A percentile compares a stretch with the other conserved stretches of the same genome.
These are phyloP conservation scores for Trichoderma sp. DNA, from an alignment of 2,329 filamentous ascomycete genomes.

Conservation along the genomic window DNA sequence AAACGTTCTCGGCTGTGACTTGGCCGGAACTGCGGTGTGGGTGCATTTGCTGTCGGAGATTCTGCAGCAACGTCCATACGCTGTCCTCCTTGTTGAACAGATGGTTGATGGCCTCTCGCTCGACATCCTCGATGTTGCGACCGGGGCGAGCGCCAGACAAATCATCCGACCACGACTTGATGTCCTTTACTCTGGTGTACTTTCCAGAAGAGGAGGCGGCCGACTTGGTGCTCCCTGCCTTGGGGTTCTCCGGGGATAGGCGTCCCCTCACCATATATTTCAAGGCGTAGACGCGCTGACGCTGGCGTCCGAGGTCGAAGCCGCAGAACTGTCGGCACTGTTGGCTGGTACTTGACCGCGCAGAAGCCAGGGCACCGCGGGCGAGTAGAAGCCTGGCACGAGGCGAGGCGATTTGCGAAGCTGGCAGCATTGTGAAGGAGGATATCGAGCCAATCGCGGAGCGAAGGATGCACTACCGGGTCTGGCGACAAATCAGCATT, in stretches of 20 bases:
- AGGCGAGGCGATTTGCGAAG: slow-evolving; percentile 34
- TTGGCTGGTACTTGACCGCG: slow-evolving; percentile 27
- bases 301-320: slow-evolving; percentile 44
- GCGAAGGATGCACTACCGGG: slow-evolving; percentile 22
- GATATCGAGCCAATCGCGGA: neutral
- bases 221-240: slow-evolving; percentile 27
- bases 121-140: slow-evolving; percentile 48
- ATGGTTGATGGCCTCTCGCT: slow-evolving; percentile 48
- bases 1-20: slow-evolving; percentile 30
- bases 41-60: slow-evolving; percentile 40
- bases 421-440: slow-evolving; percentile 34
- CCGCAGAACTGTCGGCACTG: slow-evolving; percentile 48
- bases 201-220: slow-evolving; percentile 34
- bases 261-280: slow-evolving; percentile 50
- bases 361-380: slow-evolving; percentile 6
- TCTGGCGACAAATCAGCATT: slow-evolving; percentile 16
- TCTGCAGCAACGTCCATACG: slow-evolving; percentile 38
- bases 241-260: slow-evolving; percentile 48
- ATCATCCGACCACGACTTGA: slow-evolving; percentile 43
- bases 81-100: slow-evolving; percentile 39
- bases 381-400: slow-evolving; percentile 32
- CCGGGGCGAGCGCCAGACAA: slow-evolving; percentile 42
- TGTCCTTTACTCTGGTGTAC: slow-evolving; percentile 41
- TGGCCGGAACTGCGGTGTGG: slow-evolving; percentile 29
- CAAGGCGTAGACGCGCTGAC: slow-evolving; percentile 46